A percentile compares a stretch with the other conserved stretches of the same genome.
These are phyloP conservation scores for Pyrenopolyporus hunteri DNA, from an alignment of 495 filamentous ascomycete species.

Conservation along the genomic window DNA sequence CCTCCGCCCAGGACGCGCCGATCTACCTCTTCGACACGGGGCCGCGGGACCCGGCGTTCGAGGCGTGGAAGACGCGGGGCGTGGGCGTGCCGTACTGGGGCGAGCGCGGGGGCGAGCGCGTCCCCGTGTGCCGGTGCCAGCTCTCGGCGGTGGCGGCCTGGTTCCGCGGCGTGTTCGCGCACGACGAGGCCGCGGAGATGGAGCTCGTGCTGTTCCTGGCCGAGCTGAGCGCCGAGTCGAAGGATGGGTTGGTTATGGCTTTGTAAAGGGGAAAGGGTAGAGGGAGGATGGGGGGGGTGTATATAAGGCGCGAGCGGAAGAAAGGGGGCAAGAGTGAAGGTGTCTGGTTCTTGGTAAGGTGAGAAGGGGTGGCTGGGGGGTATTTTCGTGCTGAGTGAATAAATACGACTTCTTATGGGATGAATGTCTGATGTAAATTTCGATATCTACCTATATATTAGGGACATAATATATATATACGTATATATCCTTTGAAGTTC, in stretches of 20 bases:
- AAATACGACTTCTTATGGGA: too few relatives aligned
- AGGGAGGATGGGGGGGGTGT: neutral
- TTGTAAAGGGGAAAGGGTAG: neutral
- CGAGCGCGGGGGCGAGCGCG: neutral
- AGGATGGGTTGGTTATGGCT: neutral
- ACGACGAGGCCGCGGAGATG: slow-evolving; percentile 36
- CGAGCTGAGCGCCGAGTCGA: slow-evolving; percentile 27
- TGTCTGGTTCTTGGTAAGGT: too few relatives aligned
- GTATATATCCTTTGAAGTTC: too few relatives aligned
- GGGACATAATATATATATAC: too few relatives aligned
- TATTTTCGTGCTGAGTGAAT: too few relatives aligned
- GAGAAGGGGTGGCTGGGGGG: too few relatives aligned
- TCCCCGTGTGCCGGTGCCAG: slow-evolving; percentile 40
- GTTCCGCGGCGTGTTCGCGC: slow-evolving; percentile 38
- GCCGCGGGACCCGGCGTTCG: slow-evolving; percentile 25
- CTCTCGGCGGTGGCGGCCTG: slow-evolving; percentile 36
- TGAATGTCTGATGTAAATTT: too few relatives aligned
- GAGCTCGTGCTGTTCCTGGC: slow-evolving; percentile 40
- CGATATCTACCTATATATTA: too few relatives aligned
- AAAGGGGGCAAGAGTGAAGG: too few relatives aligned
- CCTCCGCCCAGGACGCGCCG: neutral
- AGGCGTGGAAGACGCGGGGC: slow-evolving; percentile 33
- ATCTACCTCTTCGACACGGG: slow-evolving; percentile 33
- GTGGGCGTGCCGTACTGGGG: slow-evolving; percentile 42
- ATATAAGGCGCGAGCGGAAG: too few relatives aligned